Evolutionary conservation across 2,329 filamentous ascomycete genomes (phyloP).

Genomic region (Alternaria ethzedia): DNA sequence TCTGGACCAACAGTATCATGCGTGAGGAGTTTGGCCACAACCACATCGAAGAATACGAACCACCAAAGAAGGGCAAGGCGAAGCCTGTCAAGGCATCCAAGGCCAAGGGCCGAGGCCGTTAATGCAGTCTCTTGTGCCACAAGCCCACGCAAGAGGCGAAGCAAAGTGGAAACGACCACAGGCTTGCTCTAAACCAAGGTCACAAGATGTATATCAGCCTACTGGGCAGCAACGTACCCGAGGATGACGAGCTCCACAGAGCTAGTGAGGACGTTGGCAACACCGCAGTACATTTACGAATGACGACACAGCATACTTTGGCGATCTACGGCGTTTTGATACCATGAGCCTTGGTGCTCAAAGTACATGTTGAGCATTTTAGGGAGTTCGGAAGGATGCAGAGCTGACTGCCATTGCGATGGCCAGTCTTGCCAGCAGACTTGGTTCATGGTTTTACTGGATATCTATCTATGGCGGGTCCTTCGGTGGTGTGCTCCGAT

Average conservation of each 20-base stretch:
- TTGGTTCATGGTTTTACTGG: not conserved
- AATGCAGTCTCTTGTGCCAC: not conserved
- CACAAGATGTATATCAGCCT: not conserved
- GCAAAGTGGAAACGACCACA: not conserved
- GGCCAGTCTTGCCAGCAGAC: not conserved
- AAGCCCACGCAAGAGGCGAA: constrained; percentile 5
- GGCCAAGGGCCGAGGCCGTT: constrained; percentile 34
- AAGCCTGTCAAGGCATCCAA: constrained; percentile 39
- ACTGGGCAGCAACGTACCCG: not conserved
- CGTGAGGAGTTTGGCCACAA: constrained; percentile 64
- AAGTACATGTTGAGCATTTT: constrained; percentile 15
- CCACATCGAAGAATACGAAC: constrained; percentile 62
- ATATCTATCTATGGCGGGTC: not conserved
- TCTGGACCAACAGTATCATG: constrained; percentile 70
- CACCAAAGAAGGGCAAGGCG: constrained; percentile 56
- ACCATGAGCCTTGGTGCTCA: constrained; percentile 21
- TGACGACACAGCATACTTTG: constrained; percentile 20
- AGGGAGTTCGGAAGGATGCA: constrained; percentile 20
- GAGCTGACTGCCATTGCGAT: not conserved
- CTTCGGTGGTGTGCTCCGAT: not conserved
- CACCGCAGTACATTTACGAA: constrained; percentile 21
- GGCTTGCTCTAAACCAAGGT: not conserved
- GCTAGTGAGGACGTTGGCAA: not conserved
- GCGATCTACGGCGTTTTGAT: constrained; percentile 28
- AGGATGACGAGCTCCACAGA: not conserved